phyloP scores from a whole-genome alignment of 1,284 basidiomycete species.

The Takashimella koratensis region DNA sequence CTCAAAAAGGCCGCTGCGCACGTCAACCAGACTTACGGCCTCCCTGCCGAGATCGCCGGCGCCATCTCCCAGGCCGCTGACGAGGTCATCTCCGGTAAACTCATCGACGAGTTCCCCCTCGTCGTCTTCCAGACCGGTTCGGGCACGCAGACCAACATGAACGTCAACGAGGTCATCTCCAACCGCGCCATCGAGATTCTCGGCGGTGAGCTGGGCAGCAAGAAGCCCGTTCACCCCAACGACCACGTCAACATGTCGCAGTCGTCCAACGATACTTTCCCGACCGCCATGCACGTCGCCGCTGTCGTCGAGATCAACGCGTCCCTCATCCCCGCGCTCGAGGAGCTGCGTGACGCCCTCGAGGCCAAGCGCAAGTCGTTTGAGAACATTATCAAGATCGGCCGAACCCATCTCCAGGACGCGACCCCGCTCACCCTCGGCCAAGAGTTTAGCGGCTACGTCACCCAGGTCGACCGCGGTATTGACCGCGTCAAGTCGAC shows the following conservation, averaged over 20 bases:
- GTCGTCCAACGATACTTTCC: constrained; percentile 99
- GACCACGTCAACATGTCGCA: constrained; percentile 99
- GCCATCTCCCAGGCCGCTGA: constrained; percentile 93
- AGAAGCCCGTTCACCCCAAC: constrained; percentile 98
- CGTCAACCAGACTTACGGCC: constrained; percentile 82
- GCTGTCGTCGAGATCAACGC: constrained; percentile 84
- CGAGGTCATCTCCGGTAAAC: constrained; percentile 96
- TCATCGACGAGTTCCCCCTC: constrained; percentile 92
- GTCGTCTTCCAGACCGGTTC: constrained; percentile 99
- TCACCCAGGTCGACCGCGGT: constrained; percentile 87
- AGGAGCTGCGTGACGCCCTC: constrained; percentile 76
- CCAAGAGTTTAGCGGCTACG: constrained; percentile 98
- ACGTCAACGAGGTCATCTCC: constrained; percentile 98
- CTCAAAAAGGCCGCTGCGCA: constrained; percentile 95
- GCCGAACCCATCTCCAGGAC: constrained; percentile 96
- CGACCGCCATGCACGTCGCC: constrained; percentile 98
- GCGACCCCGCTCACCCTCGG: constrained; percentile 96
- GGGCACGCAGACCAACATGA: constrained; percentile 99
- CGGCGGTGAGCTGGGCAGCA: constrained; percentile 91
- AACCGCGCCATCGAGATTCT: constrained; percentile 98
- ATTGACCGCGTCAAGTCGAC: constrained; percentile 80
- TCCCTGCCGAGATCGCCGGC: constrained; percentile 82
- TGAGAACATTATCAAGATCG: constrained; percentile 95
- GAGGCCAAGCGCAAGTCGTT: constrained; percentile 77
- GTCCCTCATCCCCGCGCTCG: constrained; percentile 79